A percentile compares a stretch with the other conserved stretches of the same genome.
Evolutionary conservation across 306 rosid genomes (phyloP).

Genomic region (Cucurbita maxima): DNA sequence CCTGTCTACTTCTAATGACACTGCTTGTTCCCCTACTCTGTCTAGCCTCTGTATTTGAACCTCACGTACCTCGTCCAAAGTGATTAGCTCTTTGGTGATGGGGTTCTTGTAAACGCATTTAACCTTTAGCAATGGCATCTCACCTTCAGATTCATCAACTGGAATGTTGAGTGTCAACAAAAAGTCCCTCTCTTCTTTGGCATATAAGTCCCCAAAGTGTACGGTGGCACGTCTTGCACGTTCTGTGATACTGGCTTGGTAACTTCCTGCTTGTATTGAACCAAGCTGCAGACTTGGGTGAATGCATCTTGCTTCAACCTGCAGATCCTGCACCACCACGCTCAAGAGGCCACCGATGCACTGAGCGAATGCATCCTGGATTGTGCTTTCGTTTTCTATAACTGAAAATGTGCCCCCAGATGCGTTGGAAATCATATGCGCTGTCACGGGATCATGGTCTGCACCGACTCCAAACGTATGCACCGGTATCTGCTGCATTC

Average conservation of each 20-base stretch:
- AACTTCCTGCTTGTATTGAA: slow-evolving; percentile 71
- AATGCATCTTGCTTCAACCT: slow-evolving; percentile 39
- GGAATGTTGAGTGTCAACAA: slow-evolving; percentile 63
- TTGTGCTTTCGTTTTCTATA: slow-evolving; percentile 70
- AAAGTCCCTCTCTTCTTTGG: slow-evolving; percentile 89
- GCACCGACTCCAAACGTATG: slow-evolving; percentile 85
- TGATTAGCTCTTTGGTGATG: slow-evolving; percentile 44
- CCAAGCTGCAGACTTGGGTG: slow-evolving; percentile 39
- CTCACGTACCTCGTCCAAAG: slow-evolving; percentile 29
- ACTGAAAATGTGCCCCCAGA: slow-evolving; percentile 97
- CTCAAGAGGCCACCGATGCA: slow-evolving; percentile 94
- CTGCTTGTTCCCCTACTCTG: slow-evolving; percentile 22
- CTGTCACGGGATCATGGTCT: slow-evolving; percentile 68
- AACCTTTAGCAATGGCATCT: slow-evolving; percentile 48
- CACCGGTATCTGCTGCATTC: slow-evolving; percentile 61
- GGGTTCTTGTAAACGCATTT: slow-evolving; percentile 48
- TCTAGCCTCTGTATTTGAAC: slow-evolving; percentile 66
- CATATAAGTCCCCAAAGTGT: slow-evolving; percentile 67
- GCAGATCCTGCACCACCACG: slow-evolving; percentile 78
- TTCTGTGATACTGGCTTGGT: slow-evolving; percentile 31
- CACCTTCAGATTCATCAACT: slow-evolving; percentile 30
- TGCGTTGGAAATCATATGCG: slow-evolving; percentile 73
- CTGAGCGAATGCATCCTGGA: slow-evolving; percentile 97
- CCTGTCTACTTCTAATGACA: slow-evolving; percentile 72
- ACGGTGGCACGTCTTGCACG: slow-evolving; percentile 50